phyloP scores from a whole-genome alignment of 2,329 filamentous ascomycete species.

The Hypoxylon sp. region DNA sequence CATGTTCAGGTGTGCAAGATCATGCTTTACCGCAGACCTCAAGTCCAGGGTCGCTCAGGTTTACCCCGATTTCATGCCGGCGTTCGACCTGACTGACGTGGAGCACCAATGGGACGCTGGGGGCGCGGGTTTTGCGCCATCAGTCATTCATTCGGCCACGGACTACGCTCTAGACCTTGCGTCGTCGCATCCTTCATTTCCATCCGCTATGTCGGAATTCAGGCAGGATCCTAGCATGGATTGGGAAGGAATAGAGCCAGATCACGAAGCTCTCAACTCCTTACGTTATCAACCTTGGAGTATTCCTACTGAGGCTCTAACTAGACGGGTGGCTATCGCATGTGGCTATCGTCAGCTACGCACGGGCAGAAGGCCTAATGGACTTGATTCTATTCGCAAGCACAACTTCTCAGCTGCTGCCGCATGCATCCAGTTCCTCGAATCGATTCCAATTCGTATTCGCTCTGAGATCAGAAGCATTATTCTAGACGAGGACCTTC shows the following conservation, averaged over 20 bases:
- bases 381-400: not conserved
- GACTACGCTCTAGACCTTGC: not conserved
- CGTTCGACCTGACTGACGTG: not conserved
- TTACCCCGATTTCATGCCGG: conserved; percentile 1
- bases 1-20: not conserved
- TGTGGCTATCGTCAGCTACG: not conserved
- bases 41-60: not conserved
- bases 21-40: not conserved
- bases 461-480: not conserved
- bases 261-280: not conserved
- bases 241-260: not conserved
- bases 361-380: too few relatives aligned
- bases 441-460: not conserved
- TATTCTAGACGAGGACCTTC: conserved; percentile 1
- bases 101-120: not conserved
- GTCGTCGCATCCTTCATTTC: not conserved
- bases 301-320: not conserved
- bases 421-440: not conserved
- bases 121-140: not conserved
- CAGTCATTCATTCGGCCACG: not conserved
- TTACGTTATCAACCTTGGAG: not conserved
- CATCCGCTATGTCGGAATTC: not conserved
- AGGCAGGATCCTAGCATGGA: not conserved
- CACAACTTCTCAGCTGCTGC: conserved; percentile 5
- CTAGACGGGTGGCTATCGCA: not conserved